These are phyloP conservation scores for Leccinum subgranulosum DNA, from an alignment of 768 basidiomycete genomes.

Conservation along the genomic window DNA sequence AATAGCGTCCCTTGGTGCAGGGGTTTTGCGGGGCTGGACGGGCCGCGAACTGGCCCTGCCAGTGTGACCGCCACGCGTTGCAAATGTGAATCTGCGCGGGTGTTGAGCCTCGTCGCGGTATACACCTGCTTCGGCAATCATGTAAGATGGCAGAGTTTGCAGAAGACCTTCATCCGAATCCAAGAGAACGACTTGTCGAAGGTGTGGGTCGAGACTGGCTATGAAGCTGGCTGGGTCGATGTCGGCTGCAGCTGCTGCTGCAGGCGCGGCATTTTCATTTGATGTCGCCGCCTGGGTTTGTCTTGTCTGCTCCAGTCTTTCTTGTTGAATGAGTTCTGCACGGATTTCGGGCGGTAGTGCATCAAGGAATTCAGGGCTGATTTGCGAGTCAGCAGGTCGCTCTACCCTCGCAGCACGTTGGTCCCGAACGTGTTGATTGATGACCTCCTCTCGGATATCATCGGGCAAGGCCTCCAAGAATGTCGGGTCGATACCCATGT, in stretches of 20 bases:
- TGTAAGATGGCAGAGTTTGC: conserved; percentile 76
- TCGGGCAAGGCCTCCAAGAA: conserved; percentile 98
- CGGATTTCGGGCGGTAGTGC: conserved; percentile 95
- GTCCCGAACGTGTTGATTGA: conserved; percentile 96
- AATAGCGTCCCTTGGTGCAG: conserved; percentile 78
- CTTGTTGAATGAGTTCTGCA: conserved; percentile 95
- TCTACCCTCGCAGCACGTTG: conserved; percentile 76
- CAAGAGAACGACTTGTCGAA: conserved; percentile 87
- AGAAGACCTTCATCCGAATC: conserved; percentile 87
- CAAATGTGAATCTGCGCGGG: conserved; percentile 34
- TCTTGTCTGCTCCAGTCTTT: conserved; percentile 78
- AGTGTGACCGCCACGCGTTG: conserved; percentile 27
- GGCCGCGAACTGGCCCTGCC: conserved; percentile 25
- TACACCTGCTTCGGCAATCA: conserved; percentile 78
- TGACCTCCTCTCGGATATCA: conserved; percentile 97
- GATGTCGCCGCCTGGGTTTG: conserved; percentile 37
- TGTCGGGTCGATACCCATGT: conserved; percentile 96
- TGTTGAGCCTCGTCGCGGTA: conserved; percentile 57
- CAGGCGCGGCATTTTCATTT: conserved; percentile 29
- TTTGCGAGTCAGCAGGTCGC: conserved; percentile 77
- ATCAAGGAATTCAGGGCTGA: conserved; percentile 93
- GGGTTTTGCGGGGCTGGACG: conserved; percentile 45
- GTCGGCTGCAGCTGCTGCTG: conserved; percentile 57
- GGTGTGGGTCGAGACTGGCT: conserved; percentile 82
- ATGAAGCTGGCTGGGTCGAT: conserved; percentile 91